These are phyloP conservation scores for Chalciporus chontae DNA, from an alignment of 768 basidiomycete species.

Conservation along the genomic window DNA sequence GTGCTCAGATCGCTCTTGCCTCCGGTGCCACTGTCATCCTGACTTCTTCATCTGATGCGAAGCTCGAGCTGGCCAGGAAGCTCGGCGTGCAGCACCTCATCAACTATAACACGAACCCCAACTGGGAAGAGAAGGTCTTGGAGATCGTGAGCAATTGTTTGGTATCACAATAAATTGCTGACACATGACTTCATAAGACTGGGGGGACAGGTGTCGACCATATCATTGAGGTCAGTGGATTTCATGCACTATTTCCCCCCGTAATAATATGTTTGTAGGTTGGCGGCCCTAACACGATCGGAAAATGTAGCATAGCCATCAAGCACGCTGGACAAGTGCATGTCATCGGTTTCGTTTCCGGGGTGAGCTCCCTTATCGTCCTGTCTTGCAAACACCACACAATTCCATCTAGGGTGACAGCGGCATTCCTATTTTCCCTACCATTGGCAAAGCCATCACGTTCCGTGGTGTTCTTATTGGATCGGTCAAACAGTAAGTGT, in stretches of 20 bases:
- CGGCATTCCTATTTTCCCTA: slow-evolving; percentile 30
- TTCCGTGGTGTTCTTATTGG: slow-evolving; percentile 56
- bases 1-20: slow-evolving; percentile 56
- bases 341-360: slow-evolving; percentile 50
- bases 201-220: slow-evolving; percentile 33
- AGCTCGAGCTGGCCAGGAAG: slow-evolving; percentile 48
- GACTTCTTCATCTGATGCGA: slow-evolving; percentile 65
- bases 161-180: not conserved
- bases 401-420: slow-evolving; percentile 15
- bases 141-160: slow-evolving; percentile 35
- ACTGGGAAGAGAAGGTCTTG: slow-evolving; percentile 56
- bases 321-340: slow-evolving; percentile 43
- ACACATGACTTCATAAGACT: slow-evolving; percentile 21
- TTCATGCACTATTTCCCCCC: not conserved
- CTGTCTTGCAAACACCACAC: not conserved
- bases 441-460: slow-evolving; percentile 38
- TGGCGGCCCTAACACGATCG: slow-evolving; percentile 50
- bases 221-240: slow-evolving; percentile 24
- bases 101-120: slow-evolving; percentile 55
- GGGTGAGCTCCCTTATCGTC: slow-evolving; percentile 22
- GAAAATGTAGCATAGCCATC: slow-evolving; percentile 39
- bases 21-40: slow-evolving; percentile 62
- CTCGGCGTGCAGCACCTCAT: slow-evolving; percentile 55
- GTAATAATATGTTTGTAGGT: slow-evolving; percentile 36
- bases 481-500: slow-evolving; percentile 51